Evolutionary conservation across 1,139 yeast genomes (phyloP).

Genomic region (Candida frijolesensis): DNA sequence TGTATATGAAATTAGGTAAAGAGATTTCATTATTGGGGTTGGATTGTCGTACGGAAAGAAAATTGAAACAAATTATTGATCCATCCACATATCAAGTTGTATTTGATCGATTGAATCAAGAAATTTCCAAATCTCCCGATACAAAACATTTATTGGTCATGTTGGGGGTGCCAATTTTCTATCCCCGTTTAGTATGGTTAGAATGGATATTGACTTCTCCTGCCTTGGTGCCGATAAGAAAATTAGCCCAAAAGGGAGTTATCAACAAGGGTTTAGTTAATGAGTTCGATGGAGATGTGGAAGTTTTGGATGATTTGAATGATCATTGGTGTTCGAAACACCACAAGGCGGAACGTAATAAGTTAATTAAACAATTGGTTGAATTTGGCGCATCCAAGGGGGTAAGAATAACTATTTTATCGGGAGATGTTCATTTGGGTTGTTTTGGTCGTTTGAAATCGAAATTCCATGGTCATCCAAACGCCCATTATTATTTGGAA

Average conservation of each 20-base stretch:
- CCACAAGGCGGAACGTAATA: conserved; percentile 79
- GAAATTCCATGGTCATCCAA: conserved; percentile 50
- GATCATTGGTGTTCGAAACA: conserved; percentile 95
- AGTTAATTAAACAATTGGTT: conserved; percentile 55
- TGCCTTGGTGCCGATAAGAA: conserved; percentile 64
- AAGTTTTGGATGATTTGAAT: conserved; percentile 85
- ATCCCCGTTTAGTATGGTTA: conserved; percentile 90
- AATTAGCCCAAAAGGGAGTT: conserved; percentile 68
- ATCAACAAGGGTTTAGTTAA: conserved; percentile 73
- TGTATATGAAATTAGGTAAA: conserved; percentile 73
- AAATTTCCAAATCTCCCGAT: conserved; percentile 50
- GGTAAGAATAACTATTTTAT: conserved; percentile 76
- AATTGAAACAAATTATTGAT: conserved; percentile 58
- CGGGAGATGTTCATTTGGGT: conserved; percentile 93
- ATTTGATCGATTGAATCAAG: conserved; percentile 62
- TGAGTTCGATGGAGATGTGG: conserved; percentile 89
- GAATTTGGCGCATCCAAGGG: conserved; percentile 64
- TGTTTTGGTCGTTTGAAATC: conserved; percentile 79
- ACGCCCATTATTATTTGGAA: conserved; percentile 28
- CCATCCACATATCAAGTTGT: conserved; percentile 57
- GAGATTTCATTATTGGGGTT: conserved; percentile 73
- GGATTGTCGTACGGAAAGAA: conserved; percentile 92
- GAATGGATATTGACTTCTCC: conserved; percentile 71
- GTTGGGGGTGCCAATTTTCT: conserved; percentile 93
- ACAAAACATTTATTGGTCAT: conserved; percentile 77